Evolutionary conservation across 129 eudicot genomes (phyloP), one percentile per base, ranked within the genome.

Genomic region (Dittrichia graveolens): DNA sequence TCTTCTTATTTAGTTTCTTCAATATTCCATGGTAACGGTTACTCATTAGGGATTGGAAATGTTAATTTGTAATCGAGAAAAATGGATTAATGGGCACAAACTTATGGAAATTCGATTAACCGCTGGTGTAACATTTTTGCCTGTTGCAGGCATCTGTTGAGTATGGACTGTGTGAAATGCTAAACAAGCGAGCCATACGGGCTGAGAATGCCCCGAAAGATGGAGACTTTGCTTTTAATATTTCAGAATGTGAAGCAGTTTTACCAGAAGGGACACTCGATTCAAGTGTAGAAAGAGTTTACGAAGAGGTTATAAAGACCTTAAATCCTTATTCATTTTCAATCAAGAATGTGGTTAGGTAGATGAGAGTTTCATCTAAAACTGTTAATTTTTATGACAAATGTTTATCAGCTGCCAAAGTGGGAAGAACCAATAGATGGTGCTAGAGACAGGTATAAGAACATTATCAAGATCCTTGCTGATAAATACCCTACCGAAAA

Each of bases 81-180:
- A 7, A 15, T 56, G 39, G 60, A 16, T 54, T 54, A 2, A 16
- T 19, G 62, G 7, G 41, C 62, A 37, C 45, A 2, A 13, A 60
- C 3, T 34, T 35, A 4, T 5, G 7, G 35, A 60, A 38, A 3
- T 58, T 39, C 3, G 5, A 39, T 61, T 6, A 39, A 39, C 34
- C 48, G 54, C 42, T 75, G 47, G 50, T 52, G 55, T 69, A 65
- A 67, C 43, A 59, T 42, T 42, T 74, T 19, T 63, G 45, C 39
- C 4, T 40, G 8, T 65, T 65, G 49, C 87, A 94, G 99, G 97
- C 82, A 45, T 86, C 97, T n/a, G 83, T 94, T 11, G 99, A 94
- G 71, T 94, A 81, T 80, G 99, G 99, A 58, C 83, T 94, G 70
- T 94, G 91, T 73, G 99, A 94, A 78, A 90, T 90, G 99, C 49